Evolutionary conservation across 345 rosid species (phyloP).

Genomic region (Passiflora organensis): DNA sequence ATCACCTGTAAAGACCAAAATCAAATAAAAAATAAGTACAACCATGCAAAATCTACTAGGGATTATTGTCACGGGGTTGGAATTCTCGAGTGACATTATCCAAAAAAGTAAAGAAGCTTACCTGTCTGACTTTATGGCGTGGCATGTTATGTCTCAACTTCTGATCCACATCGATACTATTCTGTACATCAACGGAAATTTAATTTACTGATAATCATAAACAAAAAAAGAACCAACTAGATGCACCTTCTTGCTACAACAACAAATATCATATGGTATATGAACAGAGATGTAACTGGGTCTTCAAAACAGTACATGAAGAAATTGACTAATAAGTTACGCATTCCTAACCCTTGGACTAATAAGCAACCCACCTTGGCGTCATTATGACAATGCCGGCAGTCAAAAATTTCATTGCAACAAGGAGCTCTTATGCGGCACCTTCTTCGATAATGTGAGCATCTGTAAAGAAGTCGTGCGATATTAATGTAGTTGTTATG

Average conservation of each 20-base stretch:
- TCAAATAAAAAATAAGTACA: background rate
- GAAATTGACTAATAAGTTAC: background rate
- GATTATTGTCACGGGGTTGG: too few relatives aligned
- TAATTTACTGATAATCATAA: background rate
- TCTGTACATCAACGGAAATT: conserved; percentile 34
- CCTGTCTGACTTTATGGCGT: conserved; percentile 65
- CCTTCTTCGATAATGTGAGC: conserved; percentile 64
- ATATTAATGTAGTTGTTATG: background rate
- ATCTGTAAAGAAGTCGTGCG: conserved; percentile 37
- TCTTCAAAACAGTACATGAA: background rate
- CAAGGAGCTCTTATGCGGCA: conserved; percentile 85
- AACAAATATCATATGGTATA: background rate
- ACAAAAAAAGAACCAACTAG: background rate
- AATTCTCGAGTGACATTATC: conserved; percentile 1
- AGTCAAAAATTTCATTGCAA: conserved; percentile 70
- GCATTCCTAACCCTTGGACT: too few relatives aligned
- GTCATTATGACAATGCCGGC: conserved; percentile 89
- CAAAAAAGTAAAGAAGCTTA: conserved; percentile 13
- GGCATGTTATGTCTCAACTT: conserved; percentile 73
- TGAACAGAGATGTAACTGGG: background rate
- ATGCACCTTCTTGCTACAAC: background rate
- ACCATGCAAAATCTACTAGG: background rate
- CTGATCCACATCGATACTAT: conserved; percentile 50
- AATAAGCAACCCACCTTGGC: conserved; percentile 38
- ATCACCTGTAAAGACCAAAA: conserved; percentile 39